Evolutionary conservation across 177 flowering plant genomes (phyloP), one percentile per base, ranked within the genome.

Genomic region (Vitis hybrid): DNA sequence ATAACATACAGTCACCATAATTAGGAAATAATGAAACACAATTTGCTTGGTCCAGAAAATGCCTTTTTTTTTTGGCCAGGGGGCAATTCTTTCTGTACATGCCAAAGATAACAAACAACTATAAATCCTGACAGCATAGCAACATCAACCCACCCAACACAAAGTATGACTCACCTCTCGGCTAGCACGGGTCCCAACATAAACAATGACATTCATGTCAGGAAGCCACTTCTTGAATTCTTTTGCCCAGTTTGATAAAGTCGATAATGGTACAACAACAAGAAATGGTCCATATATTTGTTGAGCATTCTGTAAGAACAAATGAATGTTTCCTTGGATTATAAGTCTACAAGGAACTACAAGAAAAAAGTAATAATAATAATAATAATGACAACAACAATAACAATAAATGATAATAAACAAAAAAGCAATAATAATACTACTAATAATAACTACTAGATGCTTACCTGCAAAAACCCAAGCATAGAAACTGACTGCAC

Each of bases 401-500:
- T 21, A 48, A n/a, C 11, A 64, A 24, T 6, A 4, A 14, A 60
- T 11, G 15, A 15, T 15, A 17, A 56, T 11, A 1, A 61, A 56
- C 10, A 60, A 21, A 17, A 9, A 30, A 62, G 13, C 11, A 62
- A 17, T 8, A 62, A 48, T 40, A 40, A 40, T 40, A 1, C 46
- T 40, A 40, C 46, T 4, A 40, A 40, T 40, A 1, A 40, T 5
- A 40, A 40, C 46, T 40, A 40, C 46, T 40, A 40, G 8, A 59
- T 52, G 13, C 46, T 40, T 69, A 91, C 99, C 96, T 93, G 98
- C 66, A 96, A 74, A 76, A 96, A 96, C 40, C 99, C 99, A 76
- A 96, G 95, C 98, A 96, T 92, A 32, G 99, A 96, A 65, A 94
- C 99, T 35, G 98, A 92, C 79, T 96, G 99, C 73, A 96, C 93